These are phyloP conservation scores for Acidomyces sp. DNA, from an alignment of 495 filamentous ascomycete genomes.

Conservation along the genomic window DNA sequence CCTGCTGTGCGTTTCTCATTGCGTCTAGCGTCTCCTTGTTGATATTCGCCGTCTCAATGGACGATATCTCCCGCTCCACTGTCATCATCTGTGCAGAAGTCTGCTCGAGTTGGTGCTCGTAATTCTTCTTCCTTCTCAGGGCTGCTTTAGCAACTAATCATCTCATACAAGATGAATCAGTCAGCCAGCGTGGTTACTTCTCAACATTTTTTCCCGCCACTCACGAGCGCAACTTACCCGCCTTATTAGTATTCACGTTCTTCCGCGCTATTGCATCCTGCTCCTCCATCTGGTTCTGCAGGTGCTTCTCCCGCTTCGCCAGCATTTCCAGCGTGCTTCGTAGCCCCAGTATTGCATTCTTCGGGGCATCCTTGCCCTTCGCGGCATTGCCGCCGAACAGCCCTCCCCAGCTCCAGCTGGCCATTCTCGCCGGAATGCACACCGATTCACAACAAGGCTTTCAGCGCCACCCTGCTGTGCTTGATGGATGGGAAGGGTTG, in stretches of 20 bases:
- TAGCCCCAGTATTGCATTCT: slow-evolving; percentile 87
- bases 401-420: slow-evolving; percentile 30
- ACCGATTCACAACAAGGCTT: too few species aligned
- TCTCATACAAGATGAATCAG: not conserved
- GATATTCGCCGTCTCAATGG: slow-evolving; percentile 95
- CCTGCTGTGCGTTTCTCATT: slow-evolving; percentile 77
- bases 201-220: not conserved
- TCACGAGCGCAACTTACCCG: slow-evolving; percentile 42
- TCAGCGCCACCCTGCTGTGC: not conserved
- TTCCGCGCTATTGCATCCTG: slow-evolving; percentile 88
- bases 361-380: slow-evolving; percentile 84
- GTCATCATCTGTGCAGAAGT: slow-evolving; percentile 80
- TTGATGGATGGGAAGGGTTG: not conserved
- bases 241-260: slow-evolving; percentile 80
- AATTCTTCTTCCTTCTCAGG: slow-evolving; percentile 86
- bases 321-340: slow-evolving; percentile 91
- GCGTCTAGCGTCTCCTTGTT: slow-evolving; percentile 91
- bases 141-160: slow-evolving; percentile 73
- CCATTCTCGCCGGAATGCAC: too few species aligned
- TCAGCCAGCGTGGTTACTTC: not conserved
- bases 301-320: slow-evolving; percentile 85
- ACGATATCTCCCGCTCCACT: slow-evolving; percentile 88
- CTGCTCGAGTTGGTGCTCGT: slow-evolving; percentile 80
- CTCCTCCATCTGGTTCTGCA: slow-evolving; percentile 82
- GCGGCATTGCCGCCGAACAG: slow-evolving; percentile 45